Percentiles rank a stretch among this genome's conserved stretches.
These are phyloP conservation scores for Dujonia santamariae DNA, from an alignment of 1,139 yeast species.

Conservation along the genomic window DNA sequence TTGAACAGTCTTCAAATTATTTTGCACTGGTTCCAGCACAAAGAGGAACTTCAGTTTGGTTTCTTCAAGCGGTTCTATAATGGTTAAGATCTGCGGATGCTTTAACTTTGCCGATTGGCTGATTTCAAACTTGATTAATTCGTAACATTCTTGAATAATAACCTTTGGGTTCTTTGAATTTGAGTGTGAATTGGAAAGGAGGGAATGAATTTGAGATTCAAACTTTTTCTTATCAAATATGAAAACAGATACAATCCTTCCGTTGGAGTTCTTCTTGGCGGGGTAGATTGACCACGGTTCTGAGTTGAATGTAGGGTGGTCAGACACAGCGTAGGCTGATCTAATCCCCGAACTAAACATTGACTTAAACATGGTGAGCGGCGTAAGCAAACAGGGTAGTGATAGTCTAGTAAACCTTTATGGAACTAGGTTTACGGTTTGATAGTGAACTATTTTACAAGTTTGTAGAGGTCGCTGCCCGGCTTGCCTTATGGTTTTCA, in stretches of 20 bases:
- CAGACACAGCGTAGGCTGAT: conserved; percentile 69
- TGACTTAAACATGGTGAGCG: conserved; percentile 37
- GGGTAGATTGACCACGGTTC: conserved; percentile 89
- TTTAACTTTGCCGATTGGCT: conserved; percentile 72
- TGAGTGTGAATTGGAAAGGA: conserved; percentile 43
- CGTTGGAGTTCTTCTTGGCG: conserved; percentile 65
- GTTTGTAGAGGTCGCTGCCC: too few species aligned
- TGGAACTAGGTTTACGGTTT: too few species aligned
- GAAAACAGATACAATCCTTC: conserved; percentile 72
- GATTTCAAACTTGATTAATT: conserved; percentile 48
- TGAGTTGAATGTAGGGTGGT: conserved; percentile 67
- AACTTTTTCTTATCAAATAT: conserved; percentile 81
- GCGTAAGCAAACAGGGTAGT: too few species aligned
- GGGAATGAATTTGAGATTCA: conserved; percentile 52
- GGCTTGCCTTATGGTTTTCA: too few species aligned
- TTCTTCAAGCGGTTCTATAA: conserved; percentile 87
- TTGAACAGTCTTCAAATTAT: conserved; percentile 51
- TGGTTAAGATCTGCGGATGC: conserved; percentile 82
- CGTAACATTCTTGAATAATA: conserved; percentile 39
- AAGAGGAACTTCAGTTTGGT: conserved; percentile 74
- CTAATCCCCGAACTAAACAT: conserved; percentile 64
- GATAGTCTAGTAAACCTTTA: too few species aligned
- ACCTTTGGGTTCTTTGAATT: conserved; percentile 37
- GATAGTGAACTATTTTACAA: too few species aligned
- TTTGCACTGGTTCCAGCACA: conserved; percentile 77